A percentile compares a stretch with the other conserved stretches of the same genome.
phyloP scores from a whole-genome alignment of 331 rosid species.

The Saraca asoca region DNA sequence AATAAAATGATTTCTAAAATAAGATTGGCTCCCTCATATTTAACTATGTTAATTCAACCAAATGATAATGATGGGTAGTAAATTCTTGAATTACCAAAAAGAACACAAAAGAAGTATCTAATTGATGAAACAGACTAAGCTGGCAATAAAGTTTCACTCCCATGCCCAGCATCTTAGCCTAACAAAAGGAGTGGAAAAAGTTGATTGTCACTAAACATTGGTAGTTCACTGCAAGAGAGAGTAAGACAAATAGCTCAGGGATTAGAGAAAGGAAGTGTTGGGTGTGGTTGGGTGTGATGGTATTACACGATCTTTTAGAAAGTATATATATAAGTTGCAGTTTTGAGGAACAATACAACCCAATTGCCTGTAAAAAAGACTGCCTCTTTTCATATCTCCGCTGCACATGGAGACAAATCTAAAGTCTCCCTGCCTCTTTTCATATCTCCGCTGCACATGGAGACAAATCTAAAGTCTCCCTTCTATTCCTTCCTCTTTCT shows the following conservation, averaged over 20 bases:
- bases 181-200: conserved; percentile 48
- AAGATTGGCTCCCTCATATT: too few species aligned
- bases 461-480: conserved; percentile 69
- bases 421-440: conserved; percentile 66
- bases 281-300: conserved; percentile 53
- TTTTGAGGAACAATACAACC: conserved; percentile 68
- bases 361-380: conserved; percentile 78
- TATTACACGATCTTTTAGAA: conserved; percentile 87
- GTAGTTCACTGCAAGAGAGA: conserved; percentile 45
- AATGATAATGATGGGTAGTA: background rate
- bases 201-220: conserved; percentile 37
- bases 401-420: conserved; percentile 66
- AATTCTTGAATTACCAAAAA: background rate
- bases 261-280: conserved; percentile 66
- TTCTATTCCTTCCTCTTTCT: conserved; percentile 51
- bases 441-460: conserved; percentile 59
- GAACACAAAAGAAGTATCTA: background rate
- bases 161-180: conserved; percentile 29
- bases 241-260: conserved; percentile 59
- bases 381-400: conserved; percentile 52
- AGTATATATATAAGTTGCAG: too few species aligned
- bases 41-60: too few species aligned
- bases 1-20: too few species aligned
- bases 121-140: conserved; percentile 2
- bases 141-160: conserved; percentile 19